Evolutionary conservation across 495 filamentous ascomycete species (phyloP).

Genomic region (Penicillium silybi): DNA sequence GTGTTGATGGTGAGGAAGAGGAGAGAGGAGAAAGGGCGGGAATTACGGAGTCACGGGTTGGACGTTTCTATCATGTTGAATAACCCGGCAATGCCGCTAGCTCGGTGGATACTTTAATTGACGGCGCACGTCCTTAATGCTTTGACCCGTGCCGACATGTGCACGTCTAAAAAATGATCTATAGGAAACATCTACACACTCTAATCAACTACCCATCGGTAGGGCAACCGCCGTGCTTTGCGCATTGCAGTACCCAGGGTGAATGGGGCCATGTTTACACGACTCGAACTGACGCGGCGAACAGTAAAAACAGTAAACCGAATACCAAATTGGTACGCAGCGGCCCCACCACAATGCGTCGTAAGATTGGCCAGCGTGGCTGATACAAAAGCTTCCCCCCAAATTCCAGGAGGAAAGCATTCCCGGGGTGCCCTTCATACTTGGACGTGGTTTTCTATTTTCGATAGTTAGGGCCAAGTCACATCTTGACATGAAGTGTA

Average conservation of each 20-base stretch:
- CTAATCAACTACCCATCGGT: too few species aligned
- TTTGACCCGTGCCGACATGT: neutral
- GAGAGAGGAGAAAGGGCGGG: constrained; percentile 6
- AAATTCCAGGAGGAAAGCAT: constrained; percentile 5
- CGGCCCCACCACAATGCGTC: constrained; percentile 8
- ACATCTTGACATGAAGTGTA: neutral
- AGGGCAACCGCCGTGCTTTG: too few species aligned
- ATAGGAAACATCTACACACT: neutral
- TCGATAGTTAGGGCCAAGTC: neutral
- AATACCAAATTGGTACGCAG: constrained; percentile 12
- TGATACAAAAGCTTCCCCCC: neutral
- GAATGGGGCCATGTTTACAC: neutral
- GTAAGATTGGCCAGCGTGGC: constrained; percentile 13
- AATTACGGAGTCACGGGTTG: constrained; percentile 11
- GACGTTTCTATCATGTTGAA: constrained; percentile 1
- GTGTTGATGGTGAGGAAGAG: neutral
- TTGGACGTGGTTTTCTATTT: neutral
- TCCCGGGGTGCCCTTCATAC: constrained; percentile 11
- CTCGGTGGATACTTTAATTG: constrained; percentile 8
- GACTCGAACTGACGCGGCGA: constrained; percentile 4
- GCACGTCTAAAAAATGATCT: neutral
- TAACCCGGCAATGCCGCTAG: constrained; percentile 18
- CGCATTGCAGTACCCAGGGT: too few species aligned
- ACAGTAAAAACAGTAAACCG: constrained; percentile 19
- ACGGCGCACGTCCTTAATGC: constrained; percentile 9